phyloP scores from a whole-genome alignment of 352 stramenopile genomes.

The Vaucheria bursata region DNA sequence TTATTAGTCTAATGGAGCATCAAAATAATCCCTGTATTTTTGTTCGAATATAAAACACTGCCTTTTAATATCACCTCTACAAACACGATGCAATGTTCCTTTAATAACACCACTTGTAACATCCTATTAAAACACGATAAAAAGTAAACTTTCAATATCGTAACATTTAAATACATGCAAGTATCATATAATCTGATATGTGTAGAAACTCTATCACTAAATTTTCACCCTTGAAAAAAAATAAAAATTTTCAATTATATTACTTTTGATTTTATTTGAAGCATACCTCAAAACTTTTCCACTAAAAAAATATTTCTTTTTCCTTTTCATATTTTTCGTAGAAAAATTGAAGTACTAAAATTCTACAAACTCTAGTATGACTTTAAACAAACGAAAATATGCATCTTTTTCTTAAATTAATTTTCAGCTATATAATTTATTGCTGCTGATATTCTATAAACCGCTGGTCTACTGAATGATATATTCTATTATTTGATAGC shows the following conservation, averaged over 20 bases:
- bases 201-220: background rate
- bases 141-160: background rate
- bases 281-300: background rate
- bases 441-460: no score
- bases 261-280: background rate
- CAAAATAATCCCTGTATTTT: constrained; percentile 45
- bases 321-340: no score
- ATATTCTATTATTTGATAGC: no score
- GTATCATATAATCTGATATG: background rate
- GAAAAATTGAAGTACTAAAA: no score
- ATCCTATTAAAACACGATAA: constrained; percentile 9
- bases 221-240: background rate
- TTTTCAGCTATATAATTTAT: no score
- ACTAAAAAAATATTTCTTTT: no score
- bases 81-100: constrained; percentile 32
- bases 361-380: no score
- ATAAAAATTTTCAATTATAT: background rate
- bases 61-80: constrained; percentile 17
- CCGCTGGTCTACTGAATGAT: no score
- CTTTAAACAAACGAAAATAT: no score
- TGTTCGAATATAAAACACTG: constrained; percentile 48
- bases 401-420: no score
- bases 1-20: constrained; percentile 39
- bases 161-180: background rate
- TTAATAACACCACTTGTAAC: constrained; percentile 20